Percentiles rank a stretch among this genome's conserved stretches.
phyloP scores from a whole-genome alignment of 345 rosid genomes.

The Euphorbia lathyris region DNA sequence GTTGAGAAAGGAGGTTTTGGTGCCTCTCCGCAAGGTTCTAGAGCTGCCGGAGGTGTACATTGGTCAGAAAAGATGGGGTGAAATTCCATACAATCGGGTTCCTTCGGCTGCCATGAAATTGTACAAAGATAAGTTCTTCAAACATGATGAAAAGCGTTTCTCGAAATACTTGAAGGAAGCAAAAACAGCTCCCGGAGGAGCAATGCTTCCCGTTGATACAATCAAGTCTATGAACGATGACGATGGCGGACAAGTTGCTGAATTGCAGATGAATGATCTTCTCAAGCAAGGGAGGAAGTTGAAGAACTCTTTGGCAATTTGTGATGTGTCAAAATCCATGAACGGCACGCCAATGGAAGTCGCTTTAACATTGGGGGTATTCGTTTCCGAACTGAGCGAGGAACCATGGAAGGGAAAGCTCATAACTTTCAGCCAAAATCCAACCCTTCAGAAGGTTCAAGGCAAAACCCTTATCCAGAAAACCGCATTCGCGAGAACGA shows the following conservation, averaged over 20 bases:
- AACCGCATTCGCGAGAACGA: constrained; percentile 34
- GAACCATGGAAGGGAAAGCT: constrained; percentile 75
- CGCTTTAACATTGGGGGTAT: constrained; percentile 49
- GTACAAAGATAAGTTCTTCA: constrained; percentile 50
- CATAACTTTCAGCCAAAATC: constrained; percentile 48
- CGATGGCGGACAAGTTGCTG: constrained; percentile 50
- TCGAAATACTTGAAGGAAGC: constrained; percentile 38
- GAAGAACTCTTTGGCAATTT: constrained; percentile 50
- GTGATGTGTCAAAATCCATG: constrained; percentile 69
- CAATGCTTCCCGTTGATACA: constrained; percentile 63
- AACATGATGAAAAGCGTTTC: constrained; percentile 50
- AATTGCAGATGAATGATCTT: constrained; percentile 56
- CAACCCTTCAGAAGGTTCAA: constrained; percentile 35
- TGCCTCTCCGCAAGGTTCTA: constrained; percentile 49
- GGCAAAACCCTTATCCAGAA: constrained; percentile 37
- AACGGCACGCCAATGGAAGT: constrained; percentile 44
- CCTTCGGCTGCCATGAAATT: constrained; percentile 65
- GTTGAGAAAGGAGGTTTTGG: constrained; percentile 46
- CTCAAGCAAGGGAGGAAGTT: constrained; percentile 42
- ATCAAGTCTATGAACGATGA: constrained; percentile 34
- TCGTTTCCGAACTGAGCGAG: constrained; percentile 49
- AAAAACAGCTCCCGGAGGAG: constrained; percentile 53
- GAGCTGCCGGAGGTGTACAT: constrained; percentile 64
- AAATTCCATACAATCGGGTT: constrained; percentile 53
- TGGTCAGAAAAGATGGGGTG: constrained; percentile 45